A percentile compares a stretch with the other conserved stretches of the same genome.
Evolutionary conservation across 106 monocot genomes (phyloP).

Genomic region (Dioscorea alata): DNA sequence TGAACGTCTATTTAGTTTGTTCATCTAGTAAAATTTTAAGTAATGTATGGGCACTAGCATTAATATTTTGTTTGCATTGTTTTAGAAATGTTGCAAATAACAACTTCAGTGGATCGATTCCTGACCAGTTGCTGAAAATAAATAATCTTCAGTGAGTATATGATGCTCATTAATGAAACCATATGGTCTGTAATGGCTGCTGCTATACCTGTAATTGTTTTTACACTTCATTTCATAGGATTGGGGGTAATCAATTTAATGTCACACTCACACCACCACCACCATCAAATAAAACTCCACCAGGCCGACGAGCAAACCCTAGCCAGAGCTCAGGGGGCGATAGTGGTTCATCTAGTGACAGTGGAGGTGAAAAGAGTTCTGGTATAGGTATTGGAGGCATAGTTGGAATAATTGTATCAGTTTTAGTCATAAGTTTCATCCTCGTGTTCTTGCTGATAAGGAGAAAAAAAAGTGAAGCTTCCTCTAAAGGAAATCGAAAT

Average conservation of each 20-base stretch:
- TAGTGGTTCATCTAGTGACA: conserved; percentile 21
- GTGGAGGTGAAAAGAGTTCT: conserved; percentile 30
- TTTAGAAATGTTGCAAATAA: conserved; percentile 84
- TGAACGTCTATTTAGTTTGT: conserved; percentile 2
- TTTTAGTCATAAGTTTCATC: conserved; percentile 49
- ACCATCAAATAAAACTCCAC: conserved; percentile 37
- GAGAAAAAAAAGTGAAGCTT: conserved; percentile 20
- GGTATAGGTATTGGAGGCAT: conserved; percentile 50
- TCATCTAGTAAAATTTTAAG: too few species aligned
- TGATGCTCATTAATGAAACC: not conserved
- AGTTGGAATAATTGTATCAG: conserved; percentile 61
- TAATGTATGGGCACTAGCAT: too few species aligned
- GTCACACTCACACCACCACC: conserved; percentile 54
- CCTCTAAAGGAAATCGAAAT: conserved; percentile 28
- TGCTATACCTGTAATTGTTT: not conserved
- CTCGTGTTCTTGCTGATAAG: conserved; percentile 63
- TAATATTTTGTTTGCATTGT: not conserved
- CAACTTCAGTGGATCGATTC: conserved; percentile 78
- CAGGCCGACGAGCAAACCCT: conserved; percentile 37
- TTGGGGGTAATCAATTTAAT: conserved; percentile 69
- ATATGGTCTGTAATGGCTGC: not conserved
- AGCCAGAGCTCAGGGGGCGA: conserved; percentile 27
- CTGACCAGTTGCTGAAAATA: conserved; percentile 54
- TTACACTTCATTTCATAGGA: conserved; percentile 29
- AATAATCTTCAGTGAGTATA: conserved; percentile 68